Conservation (phyloP, 2,329 filamentous ascomycete species). For the Paraphoma chrysanthemicola region DNA sequence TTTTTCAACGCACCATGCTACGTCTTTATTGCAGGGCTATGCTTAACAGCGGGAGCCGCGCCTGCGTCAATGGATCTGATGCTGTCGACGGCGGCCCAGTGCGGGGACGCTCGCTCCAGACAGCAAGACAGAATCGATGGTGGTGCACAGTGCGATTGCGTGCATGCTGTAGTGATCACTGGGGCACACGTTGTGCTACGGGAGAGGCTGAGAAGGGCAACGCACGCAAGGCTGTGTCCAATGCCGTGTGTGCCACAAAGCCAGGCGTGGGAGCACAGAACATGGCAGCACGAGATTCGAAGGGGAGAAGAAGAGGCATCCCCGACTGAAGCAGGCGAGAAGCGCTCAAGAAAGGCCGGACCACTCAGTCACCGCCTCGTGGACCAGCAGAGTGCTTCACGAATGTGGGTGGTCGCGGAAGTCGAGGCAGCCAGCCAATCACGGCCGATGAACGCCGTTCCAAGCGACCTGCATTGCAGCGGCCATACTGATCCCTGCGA, state of each 20-base stretch:
- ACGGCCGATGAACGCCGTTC: conserved; percentile 10
- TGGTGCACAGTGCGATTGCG: conserved; percentile 41
- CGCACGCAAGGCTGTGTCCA: conserved; percentile 28
- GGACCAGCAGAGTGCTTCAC: conserved; percentile 20
- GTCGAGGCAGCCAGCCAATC: conserved; percentile 23
- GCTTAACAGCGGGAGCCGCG: conserved; percentile 30
- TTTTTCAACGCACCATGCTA: conserved; percentile 49
- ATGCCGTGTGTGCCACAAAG: conserved; percentile 14
- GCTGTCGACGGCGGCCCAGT: conserved; percentile 30
- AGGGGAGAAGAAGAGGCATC: conserved; percentile 12
- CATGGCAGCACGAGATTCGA: conserved; percentile 33
- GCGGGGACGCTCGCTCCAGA: conserved; percentile 26
- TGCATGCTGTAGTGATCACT: conserved; percentile 45
- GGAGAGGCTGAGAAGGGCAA: conserved; percentile 36
- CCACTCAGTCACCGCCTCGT: conserved; percentile 40
- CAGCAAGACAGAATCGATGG: conserved; percentile 27
- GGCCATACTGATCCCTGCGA: conserved; percentile 9
- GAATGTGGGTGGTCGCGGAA: conserved; percentile 21
- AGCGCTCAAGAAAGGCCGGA: conserved; percentile 17
- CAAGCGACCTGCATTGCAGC: conserved; percentile 6
- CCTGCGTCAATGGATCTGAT: conserved; percentile 45
- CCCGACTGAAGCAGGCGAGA: conserved; percentile 12
- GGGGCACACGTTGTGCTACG: conserved; percentile 41
- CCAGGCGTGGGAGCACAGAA: conserved; percentile 14
- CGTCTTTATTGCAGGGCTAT: conserved; percentile 31